Percentiles rank a stretch among this genome's conserved stretches.
Evolutionary conservation across 768 basidiomycete species (phyloP).

Genomic region (Rhizopogon salebrosus): DNA sequence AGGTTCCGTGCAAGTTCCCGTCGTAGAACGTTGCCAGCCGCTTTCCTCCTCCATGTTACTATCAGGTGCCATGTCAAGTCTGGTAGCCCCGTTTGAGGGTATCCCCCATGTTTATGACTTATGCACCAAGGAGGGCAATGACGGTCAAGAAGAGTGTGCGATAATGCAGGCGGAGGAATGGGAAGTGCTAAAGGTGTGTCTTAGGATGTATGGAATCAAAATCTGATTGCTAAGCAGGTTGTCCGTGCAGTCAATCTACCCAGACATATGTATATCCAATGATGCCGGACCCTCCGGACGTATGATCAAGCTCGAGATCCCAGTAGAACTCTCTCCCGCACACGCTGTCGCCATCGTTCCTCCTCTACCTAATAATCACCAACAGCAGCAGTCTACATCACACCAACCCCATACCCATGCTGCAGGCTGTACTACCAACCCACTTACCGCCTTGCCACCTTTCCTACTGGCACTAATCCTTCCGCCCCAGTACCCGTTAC

Average conservation of each 20-base stretch:
- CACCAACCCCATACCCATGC: conserved; percentile 2
- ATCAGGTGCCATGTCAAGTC: neutral
- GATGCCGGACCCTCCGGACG: conserved; percentile 29
- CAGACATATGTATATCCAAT: conserved; percentile 54
- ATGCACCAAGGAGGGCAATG: neutral
- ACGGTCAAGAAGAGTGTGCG: neutral
- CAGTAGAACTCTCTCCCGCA: conserved; percentile 51
- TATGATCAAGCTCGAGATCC: conserved; percentile 54
- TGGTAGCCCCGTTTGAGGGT: neutral
- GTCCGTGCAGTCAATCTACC: conserved; percentile 63
- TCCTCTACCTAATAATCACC: conserved; percentile 8
- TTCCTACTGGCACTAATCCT: conserved; percentile 52
- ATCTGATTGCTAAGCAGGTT: neutral
- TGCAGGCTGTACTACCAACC: conserved; percentile 3
- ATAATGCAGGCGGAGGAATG: conserved; percentile 47
- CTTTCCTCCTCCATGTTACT: neutral
- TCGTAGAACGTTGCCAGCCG: too few species aligned
- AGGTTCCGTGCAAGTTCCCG: neutral
- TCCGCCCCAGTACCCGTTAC: conserved; percentile 51
- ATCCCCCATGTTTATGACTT: neutral
- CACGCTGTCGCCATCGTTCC: conserved; percentile 32
- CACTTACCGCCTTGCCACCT: conserved; percentile 57
- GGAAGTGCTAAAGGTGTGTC: conserved; percentile 54
- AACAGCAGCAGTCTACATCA: neutral
- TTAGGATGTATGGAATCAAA: conserved; percentile 1